A percentile compares a stretch with the other conserved stretches of the same genome.
Conservation (phyloP, 495 filamentous ascomycete genomes). For the Tuber magnatum region DNA sequence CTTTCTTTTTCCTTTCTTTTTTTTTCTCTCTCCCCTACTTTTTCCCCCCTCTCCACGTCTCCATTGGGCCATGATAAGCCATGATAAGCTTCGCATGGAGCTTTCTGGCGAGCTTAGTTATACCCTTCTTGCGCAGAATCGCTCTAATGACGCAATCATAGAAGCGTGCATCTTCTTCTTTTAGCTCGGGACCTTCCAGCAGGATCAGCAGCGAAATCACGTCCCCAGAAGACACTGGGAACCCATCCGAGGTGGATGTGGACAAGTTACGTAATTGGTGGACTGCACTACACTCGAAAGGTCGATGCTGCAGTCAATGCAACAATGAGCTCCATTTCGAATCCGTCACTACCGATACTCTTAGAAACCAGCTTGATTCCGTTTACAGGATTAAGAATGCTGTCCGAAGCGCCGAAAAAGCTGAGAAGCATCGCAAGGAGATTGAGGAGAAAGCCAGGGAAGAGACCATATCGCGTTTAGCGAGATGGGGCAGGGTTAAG, state of each 20-base stretch:
- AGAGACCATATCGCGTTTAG: conserved; percentile 5
- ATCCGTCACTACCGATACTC: conserved; percentile 23
- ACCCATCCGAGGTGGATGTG: conserved; percentile 18
- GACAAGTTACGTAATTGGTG: conserved; percentile 20
- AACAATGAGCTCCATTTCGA: conserved; percentile 17
- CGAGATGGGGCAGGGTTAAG: conserved; percentile 21
- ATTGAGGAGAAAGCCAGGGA: conserved; percentile 16
- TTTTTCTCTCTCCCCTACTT: neutral
- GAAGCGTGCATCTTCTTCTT: neutral
- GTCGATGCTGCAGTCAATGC: conserved; percentile 13
- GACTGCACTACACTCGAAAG: conserved; percentile 18
- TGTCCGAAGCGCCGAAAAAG: conserved; percentile 11
- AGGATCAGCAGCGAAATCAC: conserved; percentile 11
- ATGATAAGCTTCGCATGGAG: neutral
- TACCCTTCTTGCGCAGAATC: neutral
- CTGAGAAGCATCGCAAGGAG: conserved; percentile 8
- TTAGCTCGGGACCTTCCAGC: neutral
- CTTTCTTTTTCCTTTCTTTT: neutral
- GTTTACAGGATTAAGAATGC: conserved; percentile 18
- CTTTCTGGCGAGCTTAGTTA: neutral
- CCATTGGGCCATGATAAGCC: neutral
- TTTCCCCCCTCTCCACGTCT: neutral
- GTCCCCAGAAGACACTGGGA: conserved; percentile 16
- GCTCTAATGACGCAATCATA: conserved; percentile 3
- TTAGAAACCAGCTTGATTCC: conserved; percentile 21